Conservation (phyloP, 2,329 filamentous ascomycete species). For the Talaromyces rugulosus region DNA sequence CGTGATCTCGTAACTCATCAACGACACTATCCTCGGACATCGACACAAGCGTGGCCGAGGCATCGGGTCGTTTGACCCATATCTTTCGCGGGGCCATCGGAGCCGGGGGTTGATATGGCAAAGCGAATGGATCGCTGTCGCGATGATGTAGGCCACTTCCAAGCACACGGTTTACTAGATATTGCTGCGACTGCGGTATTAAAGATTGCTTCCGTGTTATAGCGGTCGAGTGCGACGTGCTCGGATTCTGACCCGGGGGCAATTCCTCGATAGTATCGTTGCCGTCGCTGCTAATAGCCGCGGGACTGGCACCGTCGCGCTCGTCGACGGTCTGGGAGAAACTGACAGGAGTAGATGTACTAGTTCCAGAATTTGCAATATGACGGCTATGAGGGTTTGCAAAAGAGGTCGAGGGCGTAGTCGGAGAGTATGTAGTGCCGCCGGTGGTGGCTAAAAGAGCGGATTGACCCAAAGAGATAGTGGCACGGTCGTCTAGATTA, state of each 20-base stretch:
- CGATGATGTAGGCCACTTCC: conserved; percentile 22
- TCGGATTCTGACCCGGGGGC: conserved; percentile 12
- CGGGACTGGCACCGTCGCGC: conserved; percentile 9
- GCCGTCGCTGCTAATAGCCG: background rate
- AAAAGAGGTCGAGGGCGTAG: background rate
- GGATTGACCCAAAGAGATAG: background rate
- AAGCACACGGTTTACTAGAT: conserved; percentile 33
- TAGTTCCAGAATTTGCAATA: background rate
- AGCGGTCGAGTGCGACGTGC: conserved; percentile 28
- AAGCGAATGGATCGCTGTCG: conserved; percentile 19
- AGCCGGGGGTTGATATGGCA: conserved; percentile 11
- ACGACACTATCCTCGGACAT: conserved; percentile 86
- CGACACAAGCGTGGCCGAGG: conserved; percentile 80
- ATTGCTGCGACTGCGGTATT: conserved; percentile 35
- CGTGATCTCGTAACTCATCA: conserved; percentile 89
- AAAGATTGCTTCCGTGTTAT: conserved; percentile 38
- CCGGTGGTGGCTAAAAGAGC: background rate
- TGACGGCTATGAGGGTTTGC: background rate
- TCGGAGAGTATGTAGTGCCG: background rate
- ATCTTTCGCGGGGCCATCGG: conserved; percentile 62
- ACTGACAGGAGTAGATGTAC: background rate
- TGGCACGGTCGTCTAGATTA: background rate
- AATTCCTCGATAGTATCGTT: background rate
- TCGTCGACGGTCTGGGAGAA: background rate
- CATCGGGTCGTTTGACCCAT: conserved; percentile 86